Percentiles rank a stretch among this genome's conserved stretches.
These are phyloP conservation scores for Coniella lustricola DNA, from an alignment of 2,329 filamentous ascomycete genomes.

Conservation along the genomic window DNA sequence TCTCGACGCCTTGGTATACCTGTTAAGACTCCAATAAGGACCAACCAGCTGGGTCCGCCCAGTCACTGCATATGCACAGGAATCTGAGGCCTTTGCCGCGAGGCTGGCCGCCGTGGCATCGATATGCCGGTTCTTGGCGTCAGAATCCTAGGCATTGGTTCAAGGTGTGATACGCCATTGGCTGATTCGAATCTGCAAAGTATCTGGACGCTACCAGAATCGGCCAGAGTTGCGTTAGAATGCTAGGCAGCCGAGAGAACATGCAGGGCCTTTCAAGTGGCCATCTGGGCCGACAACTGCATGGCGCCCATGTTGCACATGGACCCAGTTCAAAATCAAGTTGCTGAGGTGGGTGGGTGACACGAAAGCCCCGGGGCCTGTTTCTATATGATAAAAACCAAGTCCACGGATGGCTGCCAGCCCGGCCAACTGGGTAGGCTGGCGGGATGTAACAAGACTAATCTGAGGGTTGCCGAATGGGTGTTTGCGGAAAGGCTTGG, in stretches of 20 bases:
- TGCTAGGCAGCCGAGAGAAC: conserved; percentile 24
- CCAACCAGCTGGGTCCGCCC: too few species aligned
- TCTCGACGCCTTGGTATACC: too few species aligned
- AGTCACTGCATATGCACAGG: too few species aligned
- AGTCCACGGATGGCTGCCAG: too few species aligned
- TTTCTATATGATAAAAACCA: too few species aligned
- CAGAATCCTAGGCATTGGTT: conserved; percentile 22
- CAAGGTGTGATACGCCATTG: conserved; percentile 13
- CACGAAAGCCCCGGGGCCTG: conserved; percentile 20
- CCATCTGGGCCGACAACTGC: conserved; percentile 31
- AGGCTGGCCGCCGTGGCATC: neutral
- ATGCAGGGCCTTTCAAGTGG: conserved; percentile 28
- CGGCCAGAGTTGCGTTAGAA: neutral
- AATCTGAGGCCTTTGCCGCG: too few species aligned
- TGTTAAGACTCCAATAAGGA: too few species aligned
- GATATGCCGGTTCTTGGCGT: conserved; percentile 23
- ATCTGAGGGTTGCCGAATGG: too few species aligned
- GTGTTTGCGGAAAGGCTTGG: too few species aligned
- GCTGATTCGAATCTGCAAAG: conserved; percentile 17
- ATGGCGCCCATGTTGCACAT: conserved; percentile 27
- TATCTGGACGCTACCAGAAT: conserved; percentile 18
- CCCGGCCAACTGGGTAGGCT: too few species aligned
- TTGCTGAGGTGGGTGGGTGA: conserved; percentile 33
- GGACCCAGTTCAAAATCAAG: conserved; percentile 28
- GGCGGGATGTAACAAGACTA: too few species aligned